These are phyloP conservation scores for Kodamaea nitidulidarum DNA, from an alignment of 805 yeast species.

Conservation along the genomic window DNA sequence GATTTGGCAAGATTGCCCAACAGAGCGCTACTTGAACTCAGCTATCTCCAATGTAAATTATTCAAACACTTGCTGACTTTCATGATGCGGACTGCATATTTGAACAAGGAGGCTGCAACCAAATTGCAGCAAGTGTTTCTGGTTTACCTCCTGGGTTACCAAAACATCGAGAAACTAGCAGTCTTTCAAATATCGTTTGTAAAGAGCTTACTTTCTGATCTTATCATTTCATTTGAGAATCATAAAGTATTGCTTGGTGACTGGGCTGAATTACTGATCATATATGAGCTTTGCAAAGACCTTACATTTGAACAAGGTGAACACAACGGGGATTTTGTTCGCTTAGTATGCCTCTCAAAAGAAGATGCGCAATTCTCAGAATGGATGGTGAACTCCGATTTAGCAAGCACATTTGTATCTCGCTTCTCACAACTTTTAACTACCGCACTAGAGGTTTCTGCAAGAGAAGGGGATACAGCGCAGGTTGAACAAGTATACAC, in stretches of 20 bases:
- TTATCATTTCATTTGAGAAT: neutral
- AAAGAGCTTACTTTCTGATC: neutral
- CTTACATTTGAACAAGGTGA: neutral
- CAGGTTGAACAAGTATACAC: neutral
- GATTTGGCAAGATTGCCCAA: slow-evolving; percentile 1
- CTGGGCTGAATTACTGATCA: neutral
- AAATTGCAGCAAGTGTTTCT: neutral
- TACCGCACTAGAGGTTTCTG: neutral
- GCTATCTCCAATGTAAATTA: slow-evolving; percentile 3
- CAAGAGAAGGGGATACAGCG: neutral
- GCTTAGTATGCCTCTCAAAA: neutral
- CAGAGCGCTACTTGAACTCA: neutral
- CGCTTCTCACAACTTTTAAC: neutral
- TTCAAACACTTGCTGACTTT: slow-evolving; percentile 5
- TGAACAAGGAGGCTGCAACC: neutral
- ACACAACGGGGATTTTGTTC: neutral
- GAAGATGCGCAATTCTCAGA: neutral
- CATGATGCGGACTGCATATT: neutral
- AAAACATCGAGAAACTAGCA: neutral
- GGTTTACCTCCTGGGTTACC: neutral
- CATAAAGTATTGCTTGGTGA: neutral
- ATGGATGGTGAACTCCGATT: slow-evolving; percentile 1
- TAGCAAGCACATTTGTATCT: neutral
- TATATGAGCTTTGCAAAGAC: neutral
- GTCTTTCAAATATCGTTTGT: slow-evolving; percentile 1